Percentiles rank a stretch among this genome's conserved stretches.
Conservation (phyloP, 2,329 filamentous ascomycete species). For the Helicocarpus griseus region DNA sequence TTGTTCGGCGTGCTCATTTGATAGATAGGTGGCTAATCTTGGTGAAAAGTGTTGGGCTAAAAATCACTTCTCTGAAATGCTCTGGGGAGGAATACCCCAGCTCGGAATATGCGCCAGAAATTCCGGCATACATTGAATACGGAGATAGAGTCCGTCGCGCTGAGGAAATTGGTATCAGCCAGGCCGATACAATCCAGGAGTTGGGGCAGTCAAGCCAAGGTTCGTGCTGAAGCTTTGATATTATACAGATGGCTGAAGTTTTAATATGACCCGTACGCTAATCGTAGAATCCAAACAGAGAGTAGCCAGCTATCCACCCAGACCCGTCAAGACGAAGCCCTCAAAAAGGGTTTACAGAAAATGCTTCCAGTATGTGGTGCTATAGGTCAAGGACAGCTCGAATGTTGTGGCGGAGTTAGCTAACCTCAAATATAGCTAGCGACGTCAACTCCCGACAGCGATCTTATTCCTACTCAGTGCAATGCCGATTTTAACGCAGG, state of each 20-base stretch:
- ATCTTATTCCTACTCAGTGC: conserved; percentile 22
- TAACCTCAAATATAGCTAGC: conserved; percentile 12
- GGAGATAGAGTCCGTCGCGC: conserved; percentile 16
- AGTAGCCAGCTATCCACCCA: conserved; percentile 17
- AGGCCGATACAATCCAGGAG: neutral
- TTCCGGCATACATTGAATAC: conserved; percentile 24
- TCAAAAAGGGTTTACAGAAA: conserved; percentile 20
- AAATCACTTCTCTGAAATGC: conserved; percentile 26
- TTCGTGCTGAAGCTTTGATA: neutral
- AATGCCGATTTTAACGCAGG: conserved; percentile 5
- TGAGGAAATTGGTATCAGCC: conserved; percentile 20
- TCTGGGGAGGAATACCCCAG: conserved; percentile 16
- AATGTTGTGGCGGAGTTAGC: neutral
- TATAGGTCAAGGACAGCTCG: neutral
- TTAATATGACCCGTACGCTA: neutral
- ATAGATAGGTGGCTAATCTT: conserved; percentile 9
- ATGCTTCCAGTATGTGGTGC: conserved; percentile 20
- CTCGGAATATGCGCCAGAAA: conserved; percentile 17
- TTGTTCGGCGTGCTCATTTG: neutral
- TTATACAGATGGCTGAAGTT: neutral
- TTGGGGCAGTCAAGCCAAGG: neutral
- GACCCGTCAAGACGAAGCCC: conserved; percentile 16
- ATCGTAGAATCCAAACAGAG: conserved; percentile 1
- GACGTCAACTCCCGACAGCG: conserved; percentile 16
- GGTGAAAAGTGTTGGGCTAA: conserved; percentile 22